These are phyloP conservation scores for Cicer yamashitae DNA, from an alignment of 306 rosid species.

Conservation along the genomic window DNA sequence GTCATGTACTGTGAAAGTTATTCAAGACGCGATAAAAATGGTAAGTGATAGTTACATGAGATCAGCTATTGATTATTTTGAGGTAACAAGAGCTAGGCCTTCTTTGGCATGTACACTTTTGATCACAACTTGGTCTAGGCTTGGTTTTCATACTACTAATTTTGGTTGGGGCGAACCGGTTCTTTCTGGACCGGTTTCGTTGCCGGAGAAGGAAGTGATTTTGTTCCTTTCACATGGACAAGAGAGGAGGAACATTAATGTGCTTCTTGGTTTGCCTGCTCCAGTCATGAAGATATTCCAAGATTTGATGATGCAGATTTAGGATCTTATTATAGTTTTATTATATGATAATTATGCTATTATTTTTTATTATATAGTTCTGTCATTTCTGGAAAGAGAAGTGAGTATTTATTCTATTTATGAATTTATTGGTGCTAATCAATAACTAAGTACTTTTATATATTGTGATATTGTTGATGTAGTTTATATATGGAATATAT, in stretches of 20 bases:
- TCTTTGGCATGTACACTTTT: constrained; percentile 80
- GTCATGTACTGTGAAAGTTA: constrained; percentile 61
- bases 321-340: constrained; percentile 5
- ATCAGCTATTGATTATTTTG: constrained; percentile 93
- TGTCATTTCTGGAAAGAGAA: constrained; percentile 30
- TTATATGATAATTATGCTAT: constrained; percentile 31
- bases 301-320: constrained; percentile 66
- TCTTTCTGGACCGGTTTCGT: constrained; percentile 84
- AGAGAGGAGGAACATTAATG: constrained; percentile 77
- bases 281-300: constrained; percentile 86
- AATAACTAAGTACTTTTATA: constrained; percentile 19
- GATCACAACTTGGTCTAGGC: constrained; percentile 92
- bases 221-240: constrained; percentile 82
- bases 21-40: constrained; percentile 75
- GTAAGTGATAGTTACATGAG: constrained; percentile 76
- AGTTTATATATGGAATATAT: too few species aligned
- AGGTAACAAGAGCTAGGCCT: constrained; percentile 86
- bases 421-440: constrained; percentile 46
- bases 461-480: not conserved
- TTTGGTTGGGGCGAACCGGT: constrained; percentile 98
- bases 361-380: constrained; percentile 17
- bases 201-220: constrained; percentile 93
- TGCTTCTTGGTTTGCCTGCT: constrained; percentile 86
- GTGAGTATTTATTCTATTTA: constrained; percentile 37
- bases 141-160: constrained; percentile 75